Percentiles rank a stretch among this genome's conserved stretches.
Conservation (phyloP, 495 filamentous ascomycete species). For the Aspergillus mulundensis region DNA sequence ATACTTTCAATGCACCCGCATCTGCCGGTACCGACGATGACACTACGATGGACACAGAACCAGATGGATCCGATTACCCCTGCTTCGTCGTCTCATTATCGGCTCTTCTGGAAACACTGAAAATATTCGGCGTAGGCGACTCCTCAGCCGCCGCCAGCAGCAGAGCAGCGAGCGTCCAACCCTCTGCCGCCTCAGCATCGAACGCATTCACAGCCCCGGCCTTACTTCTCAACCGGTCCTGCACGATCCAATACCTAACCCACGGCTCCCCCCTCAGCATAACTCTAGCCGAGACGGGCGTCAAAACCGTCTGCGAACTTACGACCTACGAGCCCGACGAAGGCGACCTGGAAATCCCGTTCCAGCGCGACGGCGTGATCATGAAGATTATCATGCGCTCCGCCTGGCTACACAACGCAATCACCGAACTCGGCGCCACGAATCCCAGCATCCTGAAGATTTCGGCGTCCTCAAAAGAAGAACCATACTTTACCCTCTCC, state of each 20-base stretch:
- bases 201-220: conserved; percentile 73
- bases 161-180: conserved; percentile 45
- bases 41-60: conserved; percentile 30
- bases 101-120: conserved; percentile 86
- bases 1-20: conserved; percentile 55
- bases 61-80: conserved; percentile 33
- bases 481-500: conserved; percentile 71
- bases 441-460: conserved; percentile 61
- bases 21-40: conserved; percentile 25
- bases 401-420: conserved; percentile 76
- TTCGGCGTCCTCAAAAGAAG: conserved; percentile 51
- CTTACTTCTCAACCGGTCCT: conserved; percentile 75
- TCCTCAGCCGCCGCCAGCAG: conserved; percentile 45
- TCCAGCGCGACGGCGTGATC: conserved; percentile 69
- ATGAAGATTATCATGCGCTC: conserved; percentile 95
- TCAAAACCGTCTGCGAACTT: conserved; percentile 87
- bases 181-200: conserved; percentile 37
- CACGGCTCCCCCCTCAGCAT: conserved; percentile 73
- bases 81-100: conserved; percentile 81
- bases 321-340: conserved; percentile 77
- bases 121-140: conserved; percentile 85
- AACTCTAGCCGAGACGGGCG: conserved; percentile 75
- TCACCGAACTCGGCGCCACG: conserved; percentile 75
- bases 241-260: conserved; percentile 69
- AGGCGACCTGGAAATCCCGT: conserved; percentile 69